Percentiles rank a stretch among this genome's conserved stretches.
These are phyloP conservation scores for Cryptococcus sp. DNA, from an alignment of 1,284 basidiomycete species.

Conservation along the genomic window DNA sequence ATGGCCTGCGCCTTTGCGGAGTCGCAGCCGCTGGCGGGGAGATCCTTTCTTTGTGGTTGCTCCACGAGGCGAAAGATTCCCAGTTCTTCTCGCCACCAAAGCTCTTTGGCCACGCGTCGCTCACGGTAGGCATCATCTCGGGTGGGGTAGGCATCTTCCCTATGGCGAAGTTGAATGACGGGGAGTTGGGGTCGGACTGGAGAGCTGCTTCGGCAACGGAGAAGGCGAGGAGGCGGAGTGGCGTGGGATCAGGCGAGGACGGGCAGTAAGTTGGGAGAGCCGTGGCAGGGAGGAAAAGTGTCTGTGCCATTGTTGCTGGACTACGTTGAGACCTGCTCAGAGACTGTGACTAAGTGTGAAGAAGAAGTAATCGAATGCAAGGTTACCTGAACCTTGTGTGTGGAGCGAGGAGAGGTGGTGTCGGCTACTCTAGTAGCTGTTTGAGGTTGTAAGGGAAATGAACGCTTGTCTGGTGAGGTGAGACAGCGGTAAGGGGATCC, in stretches of 20 bases:
- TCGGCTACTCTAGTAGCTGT: too few relatives aligned
- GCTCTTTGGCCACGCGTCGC: slow-evolving; percentile 4
- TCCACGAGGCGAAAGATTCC: slow-evolving; percentile 10
- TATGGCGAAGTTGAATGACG: slow-evolving; percentile 24
- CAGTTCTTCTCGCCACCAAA: slow-evolving; percentile 3
- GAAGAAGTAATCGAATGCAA: neutral
- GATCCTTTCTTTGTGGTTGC: slow-evolving; percentile 2
- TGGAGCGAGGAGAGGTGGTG: too few relatives aligned
- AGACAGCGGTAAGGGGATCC: too few relatives aligned
- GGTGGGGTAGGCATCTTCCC: slow-evolving; percentile 15
- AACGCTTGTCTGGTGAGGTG: too few relatives aligned
- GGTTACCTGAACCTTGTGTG: too few relatives aligned
- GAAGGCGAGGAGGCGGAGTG: slow-evolving; percentile 42
- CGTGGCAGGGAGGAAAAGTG: slow-evolving; percentile 23
- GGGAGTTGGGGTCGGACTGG: slow-evolving; percentile 45
- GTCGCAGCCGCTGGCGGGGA: neutral
- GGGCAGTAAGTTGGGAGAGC: slow-evolving; percentile 16
- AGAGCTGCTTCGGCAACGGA: slow-evolving; percentile 49
- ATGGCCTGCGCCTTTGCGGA: slow-evolving; percentile 17
- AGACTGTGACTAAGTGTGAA: neutral
- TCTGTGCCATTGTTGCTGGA: slow-evolving; percentile 23
- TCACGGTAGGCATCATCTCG: slow-evolving; percentile 4
- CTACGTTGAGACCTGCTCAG: slow-evolving; percentile 18
- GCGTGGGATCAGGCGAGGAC: slow-evolving; percentile 37
- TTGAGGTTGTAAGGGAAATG: too few relatives aligned